Conservation (phyloP, 1,139 yeast genomes). For the Blastobotrys proliferans region DNA sequence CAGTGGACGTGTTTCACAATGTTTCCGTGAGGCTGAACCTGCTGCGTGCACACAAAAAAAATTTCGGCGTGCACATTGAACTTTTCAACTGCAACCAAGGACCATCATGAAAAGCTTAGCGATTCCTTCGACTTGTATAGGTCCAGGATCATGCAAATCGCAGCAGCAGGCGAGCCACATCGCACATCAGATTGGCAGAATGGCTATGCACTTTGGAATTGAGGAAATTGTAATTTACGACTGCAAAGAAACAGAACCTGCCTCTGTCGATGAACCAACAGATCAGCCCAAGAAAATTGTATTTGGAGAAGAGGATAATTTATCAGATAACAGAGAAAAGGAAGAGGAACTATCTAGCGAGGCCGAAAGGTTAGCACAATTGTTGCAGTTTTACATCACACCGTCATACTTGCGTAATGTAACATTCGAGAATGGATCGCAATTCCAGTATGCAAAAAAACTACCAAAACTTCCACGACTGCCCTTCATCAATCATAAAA, state of each 20-base stretch:
- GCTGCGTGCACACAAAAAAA: too few relatives aligned
- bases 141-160: slow-evolving; percentile 60
- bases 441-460: slow-evolving; percentile 62
- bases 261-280: not conserved
- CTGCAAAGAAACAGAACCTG: slow-evolving; percentile 23
- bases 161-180: slow-evolving; percentile 69
- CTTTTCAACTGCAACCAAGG: not conserved
- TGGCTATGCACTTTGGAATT: slow-evolving; percentile 64
- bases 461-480: slow-evolving; percentile 69
- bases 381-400: slow-evolving; percentile 78
- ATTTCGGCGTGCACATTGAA: not conserved
- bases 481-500: slow-evolving; percentile 60
- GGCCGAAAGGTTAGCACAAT: slow-evolving; percentile 57
- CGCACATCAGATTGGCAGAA: slow-evolving; percentile 75
- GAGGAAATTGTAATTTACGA: slow-evolving; percentile 66
- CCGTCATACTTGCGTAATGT: slow-evolving; percentile 75
- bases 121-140: slow-evolving; percentile 47
- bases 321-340: slow-evolving; percentile 18
- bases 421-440: slow-evolving; percentile 48
- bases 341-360: slow-evolving; percentile 32
- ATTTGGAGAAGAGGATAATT: slow-evolving; percentile 20
- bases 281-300: slow-evolving; percentile 25
- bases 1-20: too few relatives aligned
- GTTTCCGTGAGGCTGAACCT: too few relatives aligned
- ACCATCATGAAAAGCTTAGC: slow-evolving; percentile 17